Evolutionary conservation across 1,139 yeast genomes (phyloP).

Genomic region (Hyphopichia burtonii): DNA sequence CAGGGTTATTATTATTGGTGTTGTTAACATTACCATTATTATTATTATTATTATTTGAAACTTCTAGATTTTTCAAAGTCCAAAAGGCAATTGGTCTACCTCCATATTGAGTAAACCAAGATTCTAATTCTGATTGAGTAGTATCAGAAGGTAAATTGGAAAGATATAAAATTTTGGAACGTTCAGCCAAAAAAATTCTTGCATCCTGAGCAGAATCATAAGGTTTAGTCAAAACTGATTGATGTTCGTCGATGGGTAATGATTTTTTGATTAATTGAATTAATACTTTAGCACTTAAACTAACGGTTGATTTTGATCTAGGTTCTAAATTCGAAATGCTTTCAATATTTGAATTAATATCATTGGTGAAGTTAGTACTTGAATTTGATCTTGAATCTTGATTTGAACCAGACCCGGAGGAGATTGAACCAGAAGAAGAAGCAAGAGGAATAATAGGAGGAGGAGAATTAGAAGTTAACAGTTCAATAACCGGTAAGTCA

Average conservation of each 20-base stretch:
- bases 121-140: constrained; percentile 86
- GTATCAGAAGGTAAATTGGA: constrained; percentile 80
- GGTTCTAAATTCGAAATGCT: constrained; percentile 7
- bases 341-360: constrained; percentile 2
- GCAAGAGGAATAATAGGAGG: constrained; percentile 11
- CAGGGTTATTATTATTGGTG: background rate
- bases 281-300: constrained; percentile 42
- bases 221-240: constrained; percentile 65
- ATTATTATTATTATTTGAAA: constrained; percentile 10
- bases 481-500: constrained; percentile 1
- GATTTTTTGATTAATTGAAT: constrained; percentile 54
- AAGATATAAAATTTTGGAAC: constrained; percentile 75
- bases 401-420: constrained; percentile 5
- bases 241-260: constrained; percentile 51
- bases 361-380: background rate
- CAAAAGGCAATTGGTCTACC: constrained; percentile 87
- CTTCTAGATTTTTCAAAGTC: constrained; percentile 67
- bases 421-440: constrained; percentile 3
- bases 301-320: constrained; percentile 14
- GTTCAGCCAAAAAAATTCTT: constrained; percentile 63
- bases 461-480: constrained; percentile 8
- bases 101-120: constrained; percentile 88
- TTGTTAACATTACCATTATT: background rate
- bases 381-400: constrained; percentile 2
- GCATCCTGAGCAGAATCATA: constrained; percentile 74